A percentile compares a stretch with the other conserved stretches of the same genome.
Conservation (phyloP, 768 basidiomycete genomes). For the Baorangia bicolor region DNA sequence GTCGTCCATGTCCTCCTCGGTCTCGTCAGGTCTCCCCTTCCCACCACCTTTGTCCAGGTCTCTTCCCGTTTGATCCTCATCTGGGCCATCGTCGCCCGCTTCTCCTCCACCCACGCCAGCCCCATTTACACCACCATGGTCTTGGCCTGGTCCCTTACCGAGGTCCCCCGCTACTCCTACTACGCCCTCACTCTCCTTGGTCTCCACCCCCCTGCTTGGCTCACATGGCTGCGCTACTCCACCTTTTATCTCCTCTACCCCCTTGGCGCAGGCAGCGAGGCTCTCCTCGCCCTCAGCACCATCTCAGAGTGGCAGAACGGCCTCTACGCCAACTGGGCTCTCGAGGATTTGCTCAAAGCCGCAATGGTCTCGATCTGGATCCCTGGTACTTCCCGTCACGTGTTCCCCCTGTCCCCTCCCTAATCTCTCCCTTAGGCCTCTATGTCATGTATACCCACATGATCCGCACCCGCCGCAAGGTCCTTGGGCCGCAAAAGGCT, state of each 20-base stretch:
- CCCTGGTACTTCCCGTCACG: constrained; percentile 58
- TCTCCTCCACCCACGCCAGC: constrained; percentile 52
- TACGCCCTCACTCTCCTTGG: constrained; percentile 72
- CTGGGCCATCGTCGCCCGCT: constrained; percentile 64
- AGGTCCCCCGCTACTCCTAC: constrained; percentile 88
- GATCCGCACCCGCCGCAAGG: constrained; percentile 55
- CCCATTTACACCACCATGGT: constrained; percentile 91
- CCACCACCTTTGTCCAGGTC: constrained; percentile 78
- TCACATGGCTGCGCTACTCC: constrained; percentile 83
- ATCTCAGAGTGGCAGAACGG: constrained; percentile 52
- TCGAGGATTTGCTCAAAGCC: constrained; percentile 56
- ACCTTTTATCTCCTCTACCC: constrained; percentile 95
- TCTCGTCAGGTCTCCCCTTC: constrained; percentile 74
- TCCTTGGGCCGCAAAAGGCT: constrained; percentile 41
- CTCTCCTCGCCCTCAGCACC: constrained; percentile 75
- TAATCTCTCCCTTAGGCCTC: constrained; percentile 34
- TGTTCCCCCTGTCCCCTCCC: neutral
- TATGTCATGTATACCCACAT: constrained; percentile 61
- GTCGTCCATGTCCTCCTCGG: constrained; percentile 77
- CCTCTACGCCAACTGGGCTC: constrained; percentile 48
- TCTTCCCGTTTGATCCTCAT: constrained; percentile 78
- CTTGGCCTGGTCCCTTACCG: constrained; percentile 88
- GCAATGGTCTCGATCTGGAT: constrained; percentile 80
- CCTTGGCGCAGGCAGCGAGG: constrained; percentile 88
- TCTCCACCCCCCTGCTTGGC: constrained; percentile 48